Evolutionary conservation across 1,139 yeast genomes (phyloP).

Genomic region (Entelexis paramagnoliae): DNA sequence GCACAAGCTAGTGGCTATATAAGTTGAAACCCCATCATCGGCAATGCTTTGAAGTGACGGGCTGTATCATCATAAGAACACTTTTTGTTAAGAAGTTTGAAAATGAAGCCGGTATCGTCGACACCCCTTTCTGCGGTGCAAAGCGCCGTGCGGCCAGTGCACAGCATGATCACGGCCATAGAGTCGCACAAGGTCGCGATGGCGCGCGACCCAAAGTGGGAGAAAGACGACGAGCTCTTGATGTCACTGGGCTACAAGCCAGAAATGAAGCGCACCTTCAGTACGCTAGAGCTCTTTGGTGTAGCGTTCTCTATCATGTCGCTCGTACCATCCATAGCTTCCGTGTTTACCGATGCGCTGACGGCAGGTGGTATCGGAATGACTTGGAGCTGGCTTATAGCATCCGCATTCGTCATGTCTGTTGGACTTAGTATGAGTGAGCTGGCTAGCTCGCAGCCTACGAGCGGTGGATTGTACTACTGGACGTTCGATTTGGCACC

Average conservation of each 20-base stretch:
- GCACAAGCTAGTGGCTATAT: neutral
- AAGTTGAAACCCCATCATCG: neutral
- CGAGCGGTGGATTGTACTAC: slow-evolving; percentile 54
- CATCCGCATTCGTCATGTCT: slow-evolving; percentile 40
- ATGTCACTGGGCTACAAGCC: slow-evolving; percentile 56
- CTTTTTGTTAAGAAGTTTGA: neutral
- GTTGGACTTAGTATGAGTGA: slow-evolving; percentile 52
- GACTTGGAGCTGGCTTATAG: slow-evolving; percentile 55
- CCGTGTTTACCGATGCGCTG: slow-evolving; percentile 35
- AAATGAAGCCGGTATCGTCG: neutral
- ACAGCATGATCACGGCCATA: slow-evolving; percentile 11
- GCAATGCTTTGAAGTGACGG: no score
- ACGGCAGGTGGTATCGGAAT: slow-evolving; percentile 53
- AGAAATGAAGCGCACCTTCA: slow-evolving; percentile 54
- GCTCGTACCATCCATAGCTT: slow-evolving; percentile 52
- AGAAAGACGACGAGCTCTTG: slow-evolving; percentile 29
- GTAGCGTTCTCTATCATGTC: slow-evolving; percentile 62
- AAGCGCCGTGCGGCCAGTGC: slow-evolving; percentile 13
- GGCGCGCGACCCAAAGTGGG: slow-evolving; percentile 16
- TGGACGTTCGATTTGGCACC: slow-evolving; percentile 52
- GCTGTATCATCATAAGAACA: neutral
- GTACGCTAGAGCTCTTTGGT: slow-evolving; percentile 49
- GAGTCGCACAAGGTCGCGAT: slow-evolving; percentile 12
- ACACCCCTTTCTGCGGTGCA: neutral
- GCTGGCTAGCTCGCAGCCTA: slow-evolving; percentile 55